Percentiles rank a stretch among this genome's conserved stretches.
phyloP scores from a whole-genome alignment of 768 basidiomycete genomes.

The Russula ochroleuca region DNA sequence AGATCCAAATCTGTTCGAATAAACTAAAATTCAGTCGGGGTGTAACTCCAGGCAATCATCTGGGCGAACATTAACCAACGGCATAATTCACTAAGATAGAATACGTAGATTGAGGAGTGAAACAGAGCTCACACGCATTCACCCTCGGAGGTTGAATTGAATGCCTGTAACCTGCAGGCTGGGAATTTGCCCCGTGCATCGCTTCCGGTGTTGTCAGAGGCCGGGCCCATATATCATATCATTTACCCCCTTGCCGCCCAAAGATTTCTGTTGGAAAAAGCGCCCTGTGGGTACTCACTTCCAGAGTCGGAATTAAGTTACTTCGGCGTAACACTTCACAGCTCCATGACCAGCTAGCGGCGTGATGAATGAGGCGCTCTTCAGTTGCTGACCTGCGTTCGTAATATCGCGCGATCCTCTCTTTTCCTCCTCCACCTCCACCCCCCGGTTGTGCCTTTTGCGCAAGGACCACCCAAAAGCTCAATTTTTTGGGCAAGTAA shows the following conservation, averaged over 20 bases:
- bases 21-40: no score
- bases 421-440: not conserved
- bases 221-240: not conserved
- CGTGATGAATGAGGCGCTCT: slow-evolving; percentile 2
- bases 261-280: not conserved
- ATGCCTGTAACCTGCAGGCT: no score
- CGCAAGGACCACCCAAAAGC: not conserved
- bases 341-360: not conserved
- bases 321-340: not conserved
- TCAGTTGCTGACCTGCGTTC: not conserved
- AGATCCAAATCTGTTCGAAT: no score
- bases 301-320: not conserved
- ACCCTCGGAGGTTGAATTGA: no score
- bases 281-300: not conserved
- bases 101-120: no score
- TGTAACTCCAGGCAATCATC: no score
- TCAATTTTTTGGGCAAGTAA: not conserved
- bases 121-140: no score
- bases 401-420: not conserved
- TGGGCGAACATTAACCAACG: no score
- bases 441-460: not conserved
- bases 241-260: not conserved
- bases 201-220: not conserved
- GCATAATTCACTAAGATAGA: no score
- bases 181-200: not conserved